Base-by-base conservation (phyloP, 768 basidiomycete species). In the Leccinum boreale region DNA sequence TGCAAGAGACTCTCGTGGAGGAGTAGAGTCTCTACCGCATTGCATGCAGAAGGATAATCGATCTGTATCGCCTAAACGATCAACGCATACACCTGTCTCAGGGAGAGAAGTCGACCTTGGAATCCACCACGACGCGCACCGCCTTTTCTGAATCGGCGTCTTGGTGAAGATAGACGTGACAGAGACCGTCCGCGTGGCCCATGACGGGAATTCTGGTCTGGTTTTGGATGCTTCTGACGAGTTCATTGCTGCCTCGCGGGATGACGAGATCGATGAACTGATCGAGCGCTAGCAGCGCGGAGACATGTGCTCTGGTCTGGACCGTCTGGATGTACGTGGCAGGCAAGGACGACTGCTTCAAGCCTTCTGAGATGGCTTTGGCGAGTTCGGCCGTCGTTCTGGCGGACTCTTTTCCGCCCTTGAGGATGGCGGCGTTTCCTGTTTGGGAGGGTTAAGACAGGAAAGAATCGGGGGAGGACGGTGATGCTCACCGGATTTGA, bases 141-240 rank as follows among this genome's bases (percentile, higher is more conserved):
- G 95, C 93, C 71, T 94, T 98, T 57, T 85, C 81, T 39, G 77
- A 65, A 62, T 90, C 83, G 0, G 95, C 95, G 28, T 80, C 77
- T 64, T 90, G 86, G 71, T 99, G 96, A 5, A 99, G 74, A 71
- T 87, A 98, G 5, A 97, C 85, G 19, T 86, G 83, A 71, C 97
- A 99, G 9, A 98, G 76, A 2, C 97, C 97, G 72, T 99, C 97
- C 7, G 97, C 95, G 68, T 99, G 97, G 1, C 97, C 97, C 94
- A 99, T 98, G 46, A 99, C 97, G 2, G 97, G 89, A 59, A 99
- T 98, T 58, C 89, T 81, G 0, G 96, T 97, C 62, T 78, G 84
- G 57, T 90, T 89, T 70, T 98, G 93, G 58, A 99, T 97, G 70
- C 78, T 89, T 64, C 77, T 80, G 26, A 98, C 97, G 12, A 99